Evolutionary conservation across 148 eudicot genomes (phyloP).

Genomic region (Rhododendron williamsianum): DNA sequence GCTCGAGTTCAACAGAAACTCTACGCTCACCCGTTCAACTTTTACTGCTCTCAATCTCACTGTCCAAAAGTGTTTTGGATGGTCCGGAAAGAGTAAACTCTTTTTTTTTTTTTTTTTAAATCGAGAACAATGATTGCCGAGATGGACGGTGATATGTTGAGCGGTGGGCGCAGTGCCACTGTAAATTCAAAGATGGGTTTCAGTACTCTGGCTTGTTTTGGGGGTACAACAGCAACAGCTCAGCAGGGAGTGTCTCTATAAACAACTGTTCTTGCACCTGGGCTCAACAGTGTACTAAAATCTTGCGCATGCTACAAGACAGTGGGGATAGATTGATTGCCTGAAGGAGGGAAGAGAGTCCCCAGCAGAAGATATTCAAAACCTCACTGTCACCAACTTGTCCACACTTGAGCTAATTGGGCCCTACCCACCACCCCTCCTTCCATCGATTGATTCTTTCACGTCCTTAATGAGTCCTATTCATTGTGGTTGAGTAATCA

Average conservation of each 20-base stretch:
- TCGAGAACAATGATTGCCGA: too few species aligned
- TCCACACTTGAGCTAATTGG: conserved; percentile 4
- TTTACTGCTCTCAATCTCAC: too few species aligned
- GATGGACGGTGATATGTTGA: too few species aligned
- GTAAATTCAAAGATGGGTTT: too few species aligned
- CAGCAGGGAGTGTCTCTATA: not conserved
- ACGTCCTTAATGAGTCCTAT: not conserved
- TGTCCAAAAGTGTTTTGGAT: too few species aligned
- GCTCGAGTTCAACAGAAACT: not conserved
- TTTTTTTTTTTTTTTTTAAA: too few species aligned
- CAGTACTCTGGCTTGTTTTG: not conserved
- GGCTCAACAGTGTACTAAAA: not conserved
- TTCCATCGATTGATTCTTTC: not conserved
- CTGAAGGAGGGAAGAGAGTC: not conserved
- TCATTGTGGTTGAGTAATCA: not conserved
- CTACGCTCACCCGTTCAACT: too few species aligned
- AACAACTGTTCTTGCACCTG: not conserved
- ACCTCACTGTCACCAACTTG: conserved; percentile 6
- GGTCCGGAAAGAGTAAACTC: too few species aligned
- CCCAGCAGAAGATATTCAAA: not conserved
- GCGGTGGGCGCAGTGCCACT: too few species aligned
- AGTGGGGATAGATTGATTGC: not conserved
- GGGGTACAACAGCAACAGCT: conserved; percentile 4
- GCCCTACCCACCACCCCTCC: not conserved
- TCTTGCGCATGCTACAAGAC: conserved; percentile 1